Base-by-base conservation (phyloP, 495 filamentous ascomycete species). In the Xylaria acuta region DNA sequence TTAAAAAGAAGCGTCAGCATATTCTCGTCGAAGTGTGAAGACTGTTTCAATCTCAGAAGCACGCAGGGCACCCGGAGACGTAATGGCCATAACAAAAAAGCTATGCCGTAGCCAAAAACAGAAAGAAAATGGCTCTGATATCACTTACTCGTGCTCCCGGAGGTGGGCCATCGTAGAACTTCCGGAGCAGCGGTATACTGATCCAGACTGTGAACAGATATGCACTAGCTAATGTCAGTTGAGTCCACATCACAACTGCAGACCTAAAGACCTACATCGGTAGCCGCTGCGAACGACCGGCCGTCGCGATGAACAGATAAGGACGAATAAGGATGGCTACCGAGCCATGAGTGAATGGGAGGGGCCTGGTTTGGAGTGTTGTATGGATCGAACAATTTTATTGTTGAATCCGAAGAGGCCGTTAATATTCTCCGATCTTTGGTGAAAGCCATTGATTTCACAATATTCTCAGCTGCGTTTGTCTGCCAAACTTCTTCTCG, bases 321-420 rank as follows among this genome's bases (percentile, higher is more conserved):
- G 30, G 90, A 88, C n/a, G 93, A 97, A 77, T 96, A 98, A 38
- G 93, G 92, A 27, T 86, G 88, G 27, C 87, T 84, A 20, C 97
- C 95, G 4, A 97, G 89, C 84, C 92, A 98, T 14, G 94, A 95
- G 47, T 93, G 89, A 9, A 90, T 77, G 1, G 95, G 94, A 3
- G 88, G 83, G 14, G 89, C 81, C 73, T 88, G 85, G 66, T 86
- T 84, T 4, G 86, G 76, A 0, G 91, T 89, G 75, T 91, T 91
- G 76, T 97, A 97, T 4, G 95, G 96, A 73, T 97, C 94, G 86
- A 92, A 97, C 27, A 98, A 81, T 80, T 98, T 97, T 80, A 98
- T 88, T 5, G 92, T 90, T 69, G 90, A 88, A 81, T 99, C 96
- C 66, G 88, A 91, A 5, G 93, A 94, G 78, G 96, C 98, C 4